Evolutionary conservation across 768 basidiomycete species (phyloP).

Genomic region (Termitomyces sp.): DNA sequence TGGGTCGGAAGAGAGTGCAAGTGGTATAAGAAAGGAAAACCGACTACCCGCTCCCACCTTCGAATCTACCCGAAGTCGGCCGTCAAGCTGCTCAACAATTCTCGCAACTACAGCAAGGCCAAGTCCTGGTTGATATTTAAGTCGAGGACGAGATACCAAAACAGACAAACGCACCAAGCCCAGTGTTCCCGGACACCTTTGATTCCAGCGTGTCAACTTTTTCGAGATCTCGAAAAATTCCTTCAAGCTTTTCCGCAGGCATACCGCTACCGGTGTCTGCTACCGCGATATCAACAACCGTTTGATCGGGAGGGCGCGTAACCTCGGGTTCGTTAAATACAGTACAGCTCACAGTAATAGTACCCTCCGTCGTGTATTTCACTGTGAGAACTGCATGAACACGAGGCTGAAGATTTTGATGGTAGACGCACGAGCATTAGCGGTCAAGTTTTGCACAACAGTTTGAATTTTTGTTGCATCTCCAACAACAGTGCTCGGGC

Average conservation of each 20-base stretch:
- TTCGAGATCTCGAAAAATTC: slow-evolving; percentile 78
- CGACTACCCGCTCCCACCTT: slow-evolving; percentile 60
- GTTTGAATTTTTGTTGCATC: slow-evolving; percentile 73
- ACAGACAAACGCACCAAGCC: slow-evolving; percentile 39
- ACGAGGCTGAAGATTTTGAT: neutral
- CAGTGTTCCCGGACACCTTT: slow-evolving; percentile 31
- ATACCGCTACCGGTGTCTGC: slow-evolving; percentile 77
- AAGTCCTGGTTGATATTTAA: slow-evolving; percentile 39
- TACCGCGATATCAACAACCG: slow-evolving; percentile 66
- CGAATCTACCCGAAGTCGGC: slow-evolving; percentile 77
- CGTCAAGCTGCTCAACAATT: slow-evolving; percentile 75
- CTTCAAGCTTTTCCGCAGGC: slow-evolving; percentile 57
- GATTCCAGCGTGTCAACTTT: slow-evolving; percentile 58
- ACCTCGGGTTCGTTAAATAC: slow-evolving; percentile 49
- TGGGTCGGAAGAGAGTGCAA: slow-evolving; percentile 35
- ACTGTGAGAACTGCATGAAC: slow-evolving; percentile 34
- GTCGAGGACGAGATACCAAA: neutral
- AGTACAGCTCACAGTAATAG: slow-evolving; percentile 56
- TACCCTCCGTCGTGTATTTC: slow-evolving; percentile 66
- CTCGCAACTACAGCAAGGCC: slow-evolving; percentile 80
- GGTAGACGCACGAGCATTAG: slow-evolving; percentile 57
- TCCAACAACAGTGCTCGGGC: slow-evolving; percentile 63
- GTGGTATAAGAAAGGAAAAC: slow-evolving; percentile 71
- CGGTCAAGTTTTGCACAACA: slow-evolving; percentile 74
- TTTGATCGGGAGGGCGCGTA: slow-evolving; percentile 38